A percentile compares a stretch with the other conserved stretches of the same genome.
Conservation (phyloP, 306 rosid genomes). For the Elaeagnus macrophylla region DNA sequence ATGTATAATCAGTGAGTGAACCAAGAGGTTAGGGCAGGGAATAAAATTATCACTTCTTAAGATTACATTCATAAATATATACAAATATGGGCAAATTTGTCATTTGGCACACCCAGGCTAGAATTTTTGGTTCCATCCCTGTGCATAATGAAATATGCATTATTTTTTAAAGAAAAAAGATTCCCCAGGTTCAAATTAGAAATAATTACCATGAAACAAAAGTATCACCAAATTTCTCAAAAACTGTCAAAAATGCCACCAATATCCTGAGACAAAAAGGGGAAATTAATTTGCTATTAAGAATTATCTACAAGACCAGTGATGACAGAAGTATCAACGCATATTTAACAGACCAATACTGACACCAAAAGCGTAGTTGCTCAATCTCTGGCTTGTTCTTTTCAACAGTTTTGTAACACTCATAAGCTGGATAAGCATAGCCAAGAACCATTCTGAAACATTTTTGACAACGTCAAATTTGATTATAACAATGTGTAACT, state of each 20-base stretch:
- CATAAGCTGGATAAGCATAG: conserved; percentile 91
- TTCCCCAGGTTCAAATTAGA: conserved; percentile 19
- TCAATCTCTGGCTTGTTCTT: conserved; percentile 72
- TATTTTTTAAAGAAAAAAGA: conserved; percentile 1
- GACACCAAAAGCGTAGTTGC: conserved; percentile 89
- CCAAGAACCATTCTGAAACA: conserved; percentile 68
- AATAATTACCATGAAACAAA: conserved; percentile 69
- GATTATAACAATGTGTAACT: conserved; percentile 2
- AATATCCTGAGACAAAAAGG: conserved; percentile 56
- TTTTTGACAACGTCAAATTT: background rate
- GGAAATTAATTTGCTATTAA: background rate
- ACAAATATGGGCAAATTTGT: too few species aligned
- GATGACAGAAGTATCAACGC: conserved; percentile 1
- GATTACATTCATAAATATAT: too few species aligned
- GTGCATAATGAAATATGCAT: too few species aligned
- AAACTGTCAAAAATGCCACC: conserved; percentile 76
- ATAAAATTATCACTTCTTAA: too few species aligned
- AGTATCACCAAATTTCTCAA: conserved; percentile 69
- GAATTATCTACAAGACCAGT: background rate
- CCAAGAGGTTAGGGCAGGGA: too few species aligned
- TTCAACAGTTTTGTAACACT: conserved; percentile 83
- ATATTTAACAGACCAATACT: conserved; percentile 53
- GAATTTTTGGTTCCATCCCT: too few species aligned
- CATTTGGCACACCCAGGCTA: too few species aligned
- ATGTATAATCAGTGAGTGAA: background rate